Evolutionary conservation across 140 eudicot genomes (phyloP).

Genomic region (Flaveria floridana): DNA sequence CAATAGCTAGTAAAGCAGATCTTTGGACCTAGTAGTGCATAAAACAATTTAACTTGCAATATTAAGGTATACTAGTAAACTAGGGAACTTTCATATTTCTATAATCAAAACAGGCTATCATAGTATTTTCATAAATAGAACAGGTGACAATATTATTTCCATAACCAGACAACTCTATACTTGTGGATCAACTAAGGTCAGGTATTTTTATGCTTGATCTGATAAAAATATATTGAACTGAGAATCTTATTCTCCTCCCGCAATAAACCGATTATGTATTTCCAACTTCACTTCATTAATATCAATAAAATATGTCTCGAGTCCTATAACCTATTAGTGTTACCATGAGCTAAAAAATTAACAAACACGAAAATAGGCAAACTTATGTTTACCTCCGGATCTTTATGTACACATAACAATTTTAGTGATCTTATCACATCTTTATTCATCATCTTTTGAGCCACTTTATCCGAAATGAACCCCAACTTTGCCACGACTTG

Average conservation of each 20-base stretch:
- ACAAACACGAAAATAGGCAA: not conserved
- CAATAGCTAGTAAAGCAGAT: slow-evolving; percentile 70
- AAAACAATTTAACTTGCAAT: slow-evolving; percentile 12
- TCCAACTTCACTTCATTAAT: not conserved
- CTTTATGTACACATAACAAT: slow-evolving; percentile 65
- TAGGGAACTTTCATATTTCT: not conserved
- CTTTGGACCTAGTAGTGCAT: slow-evolving; percentile 69
- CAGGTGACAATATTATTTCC: not conserved
- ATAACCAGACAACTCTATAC: not conserved
- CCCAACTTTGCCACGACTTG: slow-evolving; percentile 81
- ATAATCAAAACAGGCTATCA: not conserved
- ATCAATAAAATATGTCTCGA: not conserved
- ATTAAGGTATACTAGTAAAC: not conserved
- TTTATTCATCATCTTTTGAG: slow-evolving; percentile 78
- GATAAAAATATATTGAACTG: not conserved
- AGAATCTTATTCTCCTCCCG: not conserved
- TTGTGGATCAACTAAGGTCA: not conserved
- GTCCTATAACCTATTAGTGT: slow-evolving; percentile 1
- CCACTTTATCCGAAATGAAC: slow-evolving; percentile 70
- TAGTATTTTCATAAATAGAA: not conserved
- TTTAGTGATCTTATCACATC: slow-evolving; percentile 78
- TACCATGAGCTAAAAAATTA: slow-evolving; percentile 1
- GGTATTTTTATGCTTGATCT: not conserved
- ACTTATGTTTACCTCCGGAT: slow-evolving; percentile 58
- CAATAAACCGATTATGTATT: not conserved